These are phyloP conservation scores for Cladophialophora immunda DNA, from an alignment of 2,329 filamentous ascomycete species.

Conservation along the genomic window DNA sequence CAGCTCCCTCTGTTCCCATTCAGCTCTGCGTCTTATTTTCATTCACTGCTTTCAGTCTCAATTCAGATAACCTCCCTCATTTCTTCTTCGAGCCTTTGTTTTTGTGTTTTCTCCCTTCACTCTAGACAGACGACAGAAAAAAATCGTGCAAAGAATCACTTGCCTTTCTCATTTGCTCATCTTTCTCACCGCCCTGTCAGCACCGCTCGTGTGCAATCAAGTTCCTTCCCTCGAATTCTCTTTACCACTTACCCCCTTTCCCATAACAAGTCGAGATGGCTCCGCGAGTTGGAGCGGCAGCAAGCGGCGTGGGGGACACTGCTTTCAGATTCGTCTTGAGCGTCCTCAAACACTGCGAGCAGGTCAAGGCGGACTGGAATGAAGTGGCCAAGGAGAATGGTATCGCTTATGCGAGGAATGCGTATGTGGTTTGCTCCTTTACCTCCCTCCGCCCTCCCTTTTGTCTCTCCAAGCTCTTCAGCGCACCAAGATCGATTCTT, in stretches of 20 bases:
- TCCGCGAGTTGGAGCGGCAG: conserved; percentile 1
- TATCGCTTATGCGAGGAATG: conserved; percentile 32
- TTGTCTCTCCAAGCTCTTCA: too few species aligned
- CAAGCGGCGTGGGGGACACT: conserved; percentile 3
- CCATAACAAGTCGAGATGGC: conserved; percentile 1
- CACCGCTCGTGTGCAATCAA: too few species aligned
- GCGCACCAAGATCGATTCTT: too few species aligned
- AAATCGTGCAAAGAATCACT: neutral
- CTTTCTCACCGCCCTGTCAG: neutral
- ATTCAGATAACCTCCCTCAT: neutral
- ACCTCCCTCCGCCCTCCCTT: neutral
- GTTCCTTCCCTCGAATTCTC: neutral
- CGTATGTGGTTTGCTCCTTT: conserved; percentile 24
- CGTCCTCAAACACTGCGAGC: conserved; percentile 30
- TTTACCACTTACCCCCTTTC: too few species aligned
- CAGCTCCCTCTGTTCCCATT: neutral
- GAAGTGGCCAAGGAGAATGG: conserved; percentile 33
- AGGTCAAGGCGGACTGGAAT: conserved; percentile 32
- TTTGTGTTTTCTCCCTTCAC: neutral
- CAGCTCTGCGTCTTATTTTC: neutral
- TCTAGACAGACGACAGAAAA: neutral
- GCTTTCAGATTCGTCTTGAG: conserved; percentile 30
- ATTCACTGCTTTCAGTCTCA: neutral
- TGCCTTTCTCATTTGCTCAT: neutral
- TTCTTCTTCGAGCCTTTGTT: neutral